These are phyloP conservation scores for Penicillium antarcticum DNA, from an alignment of 495 filamentous ascomycete genomes.

Conservation along the genomic window DNA sequence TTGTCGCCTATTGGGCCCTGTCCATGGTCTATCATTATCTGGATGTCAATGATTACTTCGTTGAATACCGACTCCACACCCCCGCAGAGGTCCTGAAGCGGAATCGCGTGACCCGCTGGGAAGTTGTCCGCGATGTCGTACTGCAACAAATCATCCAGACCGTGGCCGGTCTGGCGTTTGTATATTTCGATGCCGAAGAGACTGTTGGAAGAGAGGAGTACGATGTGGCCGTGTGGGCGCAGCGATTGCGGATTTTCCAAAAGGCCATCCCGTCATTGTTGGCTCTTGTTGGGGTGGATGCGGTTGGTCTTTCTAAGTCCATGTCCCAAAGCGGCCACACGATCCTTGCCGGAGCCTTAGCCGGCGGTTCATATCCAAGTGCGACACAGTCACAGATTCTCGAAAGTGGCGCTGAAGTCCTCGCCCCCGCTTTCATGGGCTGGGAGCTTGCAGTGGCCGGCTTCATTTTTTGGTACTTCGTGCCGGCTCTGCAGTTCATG, in stretches of 20 bases:
- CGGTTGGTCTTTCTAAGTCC: constrained; percentile 32
- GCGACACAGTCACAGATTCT: constrained; percentile 31
- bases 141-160: constrained; percentile 89
- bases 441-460: constrained; percentile 78
- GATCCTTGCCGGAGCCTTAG: constrained; percentile 62
- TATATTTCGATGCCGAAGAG: constrained; percentile 61
- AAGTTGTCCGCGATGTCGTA: constrained; percentile 83
- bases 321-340: constrained; percentile 49
- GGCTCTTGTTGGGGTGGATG: constrained; percentile 40
- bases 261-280: constrained; percentile 60
- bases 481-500: constrained; percentile 73
- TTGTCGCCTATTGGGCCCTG: constrained; percentile 82
- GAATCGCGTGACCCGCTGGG: constrained; percentile 78
- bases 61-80: constrained; percentile 87
- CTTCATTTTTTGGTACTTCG: constrained; percentile 71
- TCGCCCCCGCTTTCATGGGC: constrained; percentile 35
- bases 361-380: constrained; percentile 70
- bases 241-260: constrained; percentile 67
- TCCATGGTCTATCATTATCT: constrained; percentile 86
- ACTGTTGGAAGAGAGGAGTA: constrained; percentile 73
- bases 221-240: constrained; percentile 80
- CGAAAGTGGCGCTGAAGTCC: constrained; percentile 29
- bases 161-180: constrained; percentile 55
- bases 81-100: constrained; percentile 81
- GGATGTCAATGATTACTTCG: constrained; percentile 76